These are phyloP conservation scores for Aspergillus sclerotialis DNA, from an alignment of 2,329 filamentous ascomycete genomes.

Conservation along the genomic window DNA sequence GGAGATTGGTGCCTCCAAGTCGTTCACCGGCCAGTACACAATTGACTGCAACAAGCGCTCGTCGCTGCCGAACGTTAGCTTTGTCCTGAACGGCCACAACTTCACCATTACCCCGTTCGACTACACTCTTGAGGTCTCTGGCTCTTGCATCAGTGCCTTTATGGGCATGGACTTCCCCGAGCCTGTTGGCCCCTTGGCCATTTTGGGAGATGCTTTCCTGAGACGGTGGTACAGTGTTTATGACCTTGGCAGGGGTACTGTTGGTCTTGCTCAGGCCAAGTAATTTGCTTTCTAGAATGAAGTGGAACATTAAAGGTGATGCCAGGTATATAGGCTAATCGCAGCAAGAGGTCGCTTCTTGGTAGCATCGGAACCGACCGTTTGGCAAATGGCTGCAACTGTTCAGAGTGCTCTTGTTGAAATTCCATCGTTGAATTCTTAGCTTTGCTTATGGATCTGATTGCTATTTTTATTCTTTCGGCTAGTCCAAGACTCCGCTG, in stretches of 20 bases:
- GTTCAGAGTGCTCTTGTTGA: neutral
- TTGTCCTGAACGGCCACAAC: conserved; percentile 83
- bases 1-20: conserved; percentile 97
- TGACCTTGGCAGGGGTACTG: conserved; percentile 79
- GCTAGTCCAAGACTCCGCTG: no score
- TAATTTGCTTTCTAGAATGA: conserved; percentile 25
- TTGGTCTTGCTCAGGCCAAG: conserved; percentile 84
- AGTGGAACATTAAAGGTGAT: conserved; percentile 5
- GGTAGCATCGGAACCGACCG: conserved; percentile 3
- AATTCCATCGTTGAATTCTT: no score
- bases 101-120: conserved; percentile 85
- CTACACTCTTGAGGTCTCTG: conserved; percentile 93
- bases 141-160: conserved; percentile 94
- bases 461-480: no score
- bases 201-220: conserved; percentile 67
- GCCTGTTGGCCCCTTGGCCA: conserved; percentile 84
- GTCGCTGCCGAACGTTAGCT: conserved; percentile 81
- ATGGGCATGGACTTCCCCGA: conserved; percentile 91
- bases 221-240: conserved; percentile 76
- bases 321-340: conserved; percentile 6
- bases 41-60: conserved; percentile 82
- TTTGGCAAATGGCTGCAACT: neutral
- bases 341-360: conserved; percentile 1
- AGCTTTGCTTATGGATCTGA: no score
- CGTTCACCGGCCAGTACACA: conserved; percentile 93